Conservation (phyloP, 75 land plant genomes). For the Azolla pinnata region DNA sequence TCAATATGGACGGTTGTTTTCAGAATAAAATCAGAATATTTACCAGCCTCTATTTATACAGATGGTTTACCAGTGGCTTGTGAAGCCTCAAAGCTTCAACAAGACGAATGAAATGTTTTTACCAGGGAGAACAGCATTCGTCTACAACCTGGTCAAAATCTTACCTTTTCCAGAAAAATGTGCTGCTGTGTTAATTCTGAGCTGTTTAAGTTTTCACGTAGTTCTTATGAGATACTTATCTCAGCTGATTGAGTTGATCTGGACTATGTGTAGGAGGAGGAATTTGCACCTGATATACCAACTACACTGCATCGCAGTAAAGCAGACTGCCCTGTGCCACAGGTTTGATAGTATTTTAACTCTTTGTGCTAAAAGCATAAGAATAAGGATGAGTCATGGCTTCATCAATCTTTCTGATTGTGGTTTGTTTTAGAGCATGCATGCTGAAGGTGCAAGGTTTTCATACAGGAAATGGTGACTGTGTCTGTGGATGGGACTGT, state of each 20-base stretch:
- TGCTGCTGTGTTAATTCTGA: too few relatives aligned
- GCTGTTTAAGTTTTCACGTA: too few relatives aligned
- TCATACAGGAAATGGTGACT: conserved; percentile 78
- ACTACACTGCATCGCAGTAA: conserved; percentile 95
- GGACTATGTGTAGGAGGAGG: conserved; percentile 68
- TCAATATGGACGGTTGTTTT: too few relatives aligned
- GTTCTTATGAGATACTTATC: too few relatives aligned
- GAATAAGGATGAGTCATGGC: background rate
- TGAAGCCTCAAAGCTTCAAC: conserved; percentile 74
- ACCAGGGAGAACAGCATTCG: conserved; percentile 87
- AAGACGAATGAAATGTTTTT: conserved; percentile 96
- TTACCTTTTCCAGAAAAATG: too few relatives aligned
- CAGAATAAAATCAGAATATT: background rate
- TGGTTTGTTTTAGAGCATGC: background rate
- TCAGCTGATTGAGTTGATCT: too few relatives aligned
- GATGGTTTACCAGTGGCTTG: conserved; percentile 85
- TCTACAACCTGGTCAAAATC: conserved; percentile 69
- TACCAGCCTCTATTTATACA: conserved; percentile 16
- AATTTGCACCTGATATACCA: conserved; percentile 73
- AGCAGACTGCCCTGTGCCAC: conserved; percentile 93
- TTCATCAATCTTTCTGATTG: background rate
- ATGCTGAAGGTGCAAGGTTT: background rate
- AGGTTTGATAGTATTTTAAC: conserved; percentile 42
- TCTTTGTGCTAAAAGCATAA: background rate
- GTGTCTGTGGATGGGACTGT: conserved; percentile 94